A percentile compares a stretch with the other conserved stretches of the same genome.
phyloP scores from a whole-genome alignment of 176 grass and related monocot genomes.

The Bolboschoenus planiculmis region DNA sequence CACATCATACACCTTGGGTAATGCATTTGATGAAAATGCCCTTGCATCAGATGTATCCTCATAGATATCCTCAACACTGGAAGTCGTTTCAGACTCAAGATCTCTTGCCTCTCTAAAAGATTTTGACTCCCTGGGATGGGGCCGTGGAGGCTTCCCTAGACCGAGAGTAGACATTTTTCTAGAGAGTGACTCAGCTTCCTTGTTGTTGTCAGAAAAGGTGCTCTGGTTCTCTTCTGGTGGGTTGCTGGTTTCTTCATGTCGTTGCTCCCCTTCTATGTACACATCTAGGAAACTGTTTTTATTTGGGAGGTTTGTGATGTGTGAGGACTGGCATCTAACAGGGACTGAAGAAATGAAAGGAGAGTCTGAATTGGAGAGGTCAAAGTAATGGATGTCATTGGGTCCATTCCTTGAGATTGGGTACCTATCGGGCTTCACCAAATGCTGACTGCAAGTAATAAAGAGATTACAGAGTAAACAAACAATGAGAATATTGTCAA shows the following conservation, averaged over 20 bases:
- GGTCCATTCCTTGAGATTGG: constrained; percentile 20
- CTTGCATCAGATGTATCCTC: constrained; percentile 46
- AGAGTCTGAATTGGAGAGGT: constrained; percentile 47
- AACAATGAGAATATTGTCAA: background rate
- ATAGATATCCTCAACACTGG: constrained; percentile 71
- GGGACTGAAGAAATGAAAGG: constrained; percentile 43
- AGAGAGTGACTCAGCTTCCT: background rate
- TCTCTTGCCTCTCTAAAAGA: constrained; percentile 31
- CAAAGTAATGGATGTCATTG: constrained; percentile 22
- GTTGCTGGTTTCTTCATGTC: constrained; percentile 25
- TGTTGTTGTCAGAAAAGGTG: constrained; percentile 22
- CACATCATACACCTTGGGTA: constrained; percentile 30
- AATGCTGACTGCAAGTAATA: constrained; percentile 27
- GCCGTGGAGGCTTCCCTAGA: constrained; percentile 53
- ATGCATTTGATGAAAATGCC: constrained; percentile 15
- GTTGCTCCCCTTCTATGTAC: constrained; percentile 61
- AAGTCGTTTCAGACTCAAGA: constrained; percentile 40
- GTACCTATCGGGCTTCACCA: constrained; percentile 34
- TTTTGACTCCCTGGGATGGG: constrained; percentile 35
- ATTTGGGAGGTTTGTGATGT: constrained; percentile 33
- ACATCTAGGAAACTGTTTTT: constrained; percentile 51
- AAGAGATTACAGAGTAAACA: background rate
- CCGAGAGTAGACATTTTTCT: constrained; percentile 21
- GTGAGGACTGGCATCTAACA: constrained; percentile 36
- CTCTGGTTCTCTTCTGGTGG: constrained; percentile 20